Evolutionary conservation across 345 rosid species (phyloP), one percentile per base, ranked within the genome.

Genomic region (Microthlaspi erraticum): DNA sequence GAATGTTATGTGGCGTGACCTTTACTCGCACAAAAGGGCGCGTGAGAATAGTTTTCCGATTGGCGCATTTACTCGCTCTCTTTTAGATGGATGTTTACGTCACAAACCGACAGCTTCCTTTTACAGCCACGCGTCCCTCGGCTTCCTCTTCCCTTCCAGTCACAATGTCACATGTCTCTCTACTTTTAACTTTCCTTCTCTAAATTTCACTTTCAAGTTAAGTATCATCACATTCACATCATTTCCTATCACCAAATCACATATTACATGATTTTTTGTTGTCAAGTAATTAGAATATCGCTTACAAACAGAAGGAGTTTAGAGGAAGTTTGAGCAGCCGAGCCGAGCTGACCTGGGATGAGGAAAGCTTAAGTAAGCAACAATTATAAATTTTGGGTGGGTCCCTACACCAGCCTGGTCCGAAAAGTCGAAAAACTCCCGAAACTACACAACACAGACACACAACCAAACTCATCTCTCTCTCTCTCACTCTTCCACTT

Each of bases 391-490:
- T 9, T 29, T 6, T 0, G 49, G 6, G 78, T 64, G 72, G 52
- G 78, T 43, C 78, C 78, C 78, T 1, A 20, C 62, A 67, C 61
- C 78, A 74, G 73, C 50, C 78, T 74, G 78, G 71, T 57, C 39
- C 71, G 37, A 48, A 73, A 56, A 60, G 60, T 43, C 68, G 38
- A 42, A 59, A 43, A 53, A 50, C 29, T 55, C 42, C 62, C 60
- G 34, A 59, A 57, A 66, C 72, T 48, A 66, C 45, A 65, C 71
- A 65, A 45, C 65, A 64, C 49, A 64, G 57, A 55, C 77, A 56
- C 77, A 64, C 55, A 59, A 66, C 62, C 55, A 60, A 60, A 60
- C 78, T 67, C 73, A 66, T 49, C 56, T 66, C 57, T 66, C 41
- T 23, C 26, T 23, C 29, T 66, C 55, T 32, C 38, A 31, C 55